Evolutionary conservation across 306 rosid genomes (phyloP).

Genomic region (Casuarina cunninghamiana): DNA sequence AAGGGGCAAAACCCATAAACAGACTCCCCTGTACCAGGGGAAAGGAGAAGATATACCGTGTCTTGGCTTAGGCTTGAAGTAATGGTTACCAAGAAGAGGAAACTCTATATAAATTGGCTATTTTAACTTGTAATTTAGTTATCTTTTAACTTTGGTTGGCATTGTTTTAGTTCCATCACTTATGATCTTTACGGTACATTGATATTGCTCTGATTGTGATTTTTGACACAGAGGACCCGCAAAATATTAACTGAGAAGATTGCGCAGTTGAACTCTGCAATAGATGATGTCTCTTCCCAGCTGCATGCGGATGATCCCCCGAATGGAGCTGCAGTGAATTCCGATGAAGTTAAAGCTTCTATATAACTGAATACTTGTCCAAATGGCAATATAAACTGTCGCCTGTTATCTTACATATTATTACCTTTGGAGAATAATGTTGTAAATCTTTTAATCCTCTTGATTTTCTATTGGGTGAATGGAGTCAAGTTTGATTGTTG

Average conservation of each 20-base stretch:
- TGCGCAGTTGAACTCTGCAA: slow-evolving; percentile 55
- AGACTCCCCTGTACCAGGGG: no score
- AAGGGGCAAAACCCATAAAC: no score
- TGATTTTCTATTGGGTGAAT: background rate
- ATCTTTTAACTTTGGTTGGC: background rate
- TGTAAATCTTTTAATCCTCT: background rate
- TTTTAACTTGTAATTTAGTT: background rate
- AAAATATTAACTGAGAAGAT: slow-evolving; percentile 53
- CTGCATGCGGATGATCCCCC: slow-evolving; percentile 32
- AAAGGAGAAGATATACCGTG: no score
- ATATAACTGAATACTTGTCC: slow-evolving; percentile 16
- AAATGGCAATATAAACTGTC: slow-evolving; percentile 3
- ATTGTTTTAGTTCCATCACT: slow-evolving; percentile 6
- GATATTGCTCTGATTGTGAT: background rate
- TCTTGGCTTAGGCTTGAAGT: background rate
- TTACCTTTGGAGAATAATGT: slow-evolving; percentile 4
- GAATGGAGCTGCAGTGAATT: slow-evolving; percentile 26
- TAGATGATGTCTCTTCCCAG: slow-evolving; percentile 51
- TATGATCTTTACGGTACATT: background rate
- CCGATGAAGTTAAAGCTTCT: slow-evolving; percentile 51
- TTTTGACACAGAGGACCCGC: slow-evolving; percentile 51
- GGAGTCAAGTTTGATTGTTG: background rate
- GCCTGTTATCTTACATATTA: background rate
- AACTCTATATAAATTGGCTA: background rate
- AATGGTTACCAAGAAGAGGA: background rate